Conservation (phyloP, 352 stramenopile species). For the Elongisporangium senticosum region DNA sequence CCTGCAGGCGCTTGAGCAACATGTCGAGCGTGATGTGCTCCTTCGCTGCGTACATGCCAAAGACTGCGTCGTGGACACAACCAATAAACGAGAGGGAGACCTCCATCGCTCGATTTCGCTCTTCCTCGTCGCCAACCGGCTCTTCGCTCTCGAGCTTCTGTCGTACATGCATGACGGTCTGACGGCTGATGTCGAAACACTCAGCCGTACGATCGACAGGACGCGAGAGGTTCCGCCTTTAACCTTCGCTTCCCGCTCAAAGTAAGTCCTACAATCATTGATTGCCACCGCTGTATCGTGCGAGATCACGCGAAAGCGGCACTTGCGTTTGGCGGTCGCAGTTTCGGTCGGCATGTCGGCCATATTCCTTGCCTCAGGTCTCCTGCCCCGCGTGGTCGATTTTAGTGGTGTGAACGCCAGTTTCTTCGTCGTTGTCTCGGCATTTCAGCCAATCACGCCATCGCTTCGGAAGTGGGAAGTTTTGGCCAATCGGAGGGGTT, state of each 20-base stretch:
- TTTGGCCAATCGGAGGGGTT: no score
- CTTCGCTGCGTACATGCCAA: conserved; percentile 8
- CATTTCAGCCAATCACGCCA: no score
- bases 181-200: conserved; percentile 3
- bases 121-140: neutral
- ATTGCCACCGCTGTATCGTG: conserved; percentile 2
- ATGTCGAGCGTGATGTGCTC: conserved; percentile 7
- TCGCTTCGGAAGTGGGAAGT: no score
- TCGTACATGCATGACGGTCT: neutral
- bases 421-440: no score
- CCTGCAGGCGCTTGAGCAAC: neutral
- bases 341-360: no score
- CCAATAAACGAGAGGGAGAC: conserved; percentile 6
- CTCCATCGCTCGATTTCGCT: conserved; percentile 5
- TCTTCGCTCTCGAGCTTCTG: conserved; percentile 3
- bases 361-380: no score
- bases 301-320: neutral
- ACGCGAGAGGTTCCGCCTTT: neutral
- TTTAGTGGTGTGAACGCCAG: no score
- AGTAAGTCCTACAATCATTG: conserved; percentile 2
- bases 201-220: neutral
- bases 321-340: no score
- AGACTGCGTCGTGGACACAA: conserved; percentile 2
- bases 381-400: no score
- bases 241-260: conserved; percentile 2